Conservation (phyloP, 306 rosid genomes). For the Mimosa pudica region DNA sequence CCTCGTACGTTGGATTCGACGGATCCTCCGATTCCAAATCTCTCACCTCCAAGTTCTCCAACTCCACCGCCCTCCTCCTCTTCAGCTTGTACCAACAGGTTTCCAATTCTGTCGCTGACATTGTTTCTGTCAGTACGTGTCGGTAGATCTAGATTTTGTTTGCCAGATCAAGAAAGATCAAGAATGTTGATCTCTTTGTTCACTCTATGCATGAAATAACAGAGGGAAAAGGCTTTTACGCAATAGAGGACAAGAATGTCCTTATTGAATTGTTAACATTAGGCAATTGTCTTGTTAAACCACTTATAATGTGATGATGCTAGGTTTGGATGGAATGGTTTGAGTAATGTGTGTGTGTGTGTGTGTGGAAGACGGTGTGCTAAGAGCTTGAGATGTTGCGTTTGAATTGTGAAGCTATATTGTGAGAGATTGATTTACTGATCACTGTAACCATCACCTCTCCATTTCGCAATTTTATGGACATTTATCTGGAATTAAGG, state of each 20-base stretch:
- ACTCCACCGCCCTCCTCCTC: conserved; percentile 77
- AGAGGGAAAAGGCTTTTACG: neutral
- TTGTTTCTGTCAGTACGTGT: conserved; percentile 14
- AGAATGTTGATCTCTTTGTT: conserved; percentile 33
- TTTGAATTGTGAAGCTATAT: neutral
- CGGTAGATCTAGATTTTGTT: conserved; percentile 50
- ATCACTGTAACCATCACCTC: neutral
- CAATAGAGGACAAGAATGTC: neutral
- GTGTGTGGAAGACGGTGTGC: too few relatives aligned
- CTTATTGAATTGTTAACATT: neutral
- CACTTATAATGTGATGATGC: neutral
- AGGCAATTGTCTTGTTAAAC: neutral
- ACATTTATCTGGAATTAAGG: conserved; percentile 11
- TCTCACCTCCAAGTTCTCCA: conserved; percentile 72
- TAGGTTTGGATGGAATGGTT: conserved; percentile 20
- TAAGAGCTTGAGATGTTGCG: neutral
- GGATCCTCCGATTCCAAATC: conserved; percentile 78
- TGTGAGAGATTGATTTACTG: neutral
- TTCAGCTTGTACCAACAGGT: conserved; percentile 89
- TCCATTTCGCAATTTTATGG: conserved; percentile 13
- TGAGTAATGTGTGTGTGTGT: neutral
- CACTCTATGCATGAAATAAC: conserved; percentile 13
- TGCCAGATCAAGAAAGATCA: neutral
- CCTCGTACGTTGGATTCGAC: conserved; percentile 82
- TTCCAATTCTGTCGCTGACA: neutral